Percentiles rank a stretch among this genome's conserved stretches.
Conservation (phyloP, 345 rosid species). For the Moricandia moricandioides region DNA sequence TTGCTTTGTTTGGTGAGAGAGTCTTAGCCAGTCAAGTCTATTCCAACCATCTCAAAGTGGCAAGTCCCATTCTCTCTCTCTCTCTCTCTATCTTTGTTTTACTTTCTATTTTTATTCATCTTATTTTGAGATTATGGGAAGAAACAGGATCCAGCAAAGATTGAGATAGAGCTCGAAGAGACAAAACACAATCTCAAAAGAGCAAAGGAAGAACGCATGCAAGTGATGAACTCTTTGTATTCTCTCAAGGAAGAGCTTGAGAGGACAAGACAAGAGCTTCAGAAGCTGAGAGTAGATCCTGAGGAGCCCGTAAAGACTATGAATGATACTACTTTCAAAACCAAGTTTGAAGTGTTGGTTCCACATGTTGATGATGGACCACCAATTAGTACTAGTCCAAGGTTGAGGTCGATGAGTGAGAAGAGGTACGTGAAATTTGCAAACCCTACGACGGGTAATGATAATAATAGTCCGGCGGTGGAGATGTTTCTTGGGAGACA, state of each 20-base stretch:
- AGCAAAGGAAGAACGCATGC: constrained; percentile 62
- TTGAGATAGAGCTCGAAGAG: constrained; percentile 59
- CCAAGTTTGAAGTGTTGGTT: constrained; percentile 42
- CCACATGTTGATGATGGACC: constrained; percentile 20
- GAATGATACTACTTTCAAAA: constrained; percentile 26
- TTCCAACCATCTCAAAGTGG: constrained; percentile 60
- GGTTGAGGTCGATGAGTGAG: constrained; percentile 42
- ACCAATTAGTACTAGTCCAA: constrained; percentile 8
- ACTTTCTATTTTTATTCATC: not conserved
- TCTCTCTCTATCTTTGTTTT: not conserved
- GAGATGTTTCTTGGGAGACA: constrained; percentile 55
- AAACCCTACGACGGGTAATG: constrained; percentile 41
- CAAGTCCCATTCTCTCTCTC: not conserved
- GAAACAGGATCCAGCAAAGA: constrained; percentile 21
- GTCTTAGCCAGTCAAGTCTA: constrained; percentile 62
- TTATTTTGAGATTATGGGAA: not conserved
- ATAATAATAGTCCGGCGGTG: constrained; percentile 39
- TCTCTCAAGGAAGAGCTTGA: constrained; percentile 75
- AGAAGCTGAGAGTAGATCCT: constrained; percentile 39
- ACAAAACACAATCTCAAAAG: constrained; percentile 62
- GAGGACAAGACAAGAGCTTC: constrained; percentile 65
- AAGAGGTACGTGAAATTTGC: constrained; percentile 68
- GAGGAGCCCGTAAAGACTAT: constrained; percentile 23
- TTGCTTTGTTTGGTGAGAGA: constrained; percentile 74
- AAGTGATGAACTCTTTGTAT: constrained; percentile 57